These are phyloP conservation scores for Eleusine indica DNA, from an alignment of 176 grass and related monocot species.

Conservation along the genomic window DNA sequence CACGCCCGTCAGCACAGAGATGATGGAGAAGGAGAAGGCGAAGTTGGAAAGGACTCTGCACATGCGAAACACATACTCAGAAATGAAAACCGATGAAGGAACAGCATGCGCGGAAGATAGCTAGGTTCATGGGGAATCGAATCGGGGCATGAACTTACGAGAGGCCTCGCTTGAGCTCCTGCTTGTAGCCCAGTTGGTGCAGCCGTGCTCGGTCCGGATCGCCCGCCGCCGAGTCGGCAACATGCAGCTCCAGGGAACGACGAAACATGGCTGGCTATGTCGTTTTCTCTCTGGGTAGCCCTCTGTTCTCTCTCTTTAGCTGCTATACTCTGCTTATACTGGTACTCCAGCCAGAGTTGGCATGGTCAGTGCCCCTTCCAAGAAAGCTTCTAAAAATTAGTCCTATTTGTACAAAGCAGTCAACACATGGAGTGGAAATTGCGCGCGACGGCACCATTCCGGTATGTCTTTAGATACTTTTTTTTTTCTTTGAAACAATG, in stretches of 20 bases:
- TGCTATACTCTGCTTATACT: too few species aligned
- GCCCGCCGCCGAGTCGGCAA: slow-evolving; percentile 3
- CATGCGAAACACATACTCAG: background rate
- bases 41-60: background rate
- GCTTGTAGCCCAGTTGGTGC: slow-evolving; percentile 69
- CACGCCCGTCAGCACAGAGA: background rate
- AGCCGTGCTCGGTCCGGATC: slow-evolving; percentile 46
- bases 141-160: slow-evolving; percentile 39
- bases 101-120: background rate
- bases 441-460: too few species aligned
- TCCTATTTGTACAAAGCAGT: too few species aligned
- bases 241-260: background rate
- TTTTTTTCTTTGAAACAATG: too few species aligned
- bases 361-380: too few species aligned
- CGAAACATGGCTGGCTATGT: background rate
- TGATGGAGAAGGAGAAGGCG: slow-evolving; percentile 2
- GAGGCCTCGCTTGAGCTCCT: slow-evolving; percentile 78
- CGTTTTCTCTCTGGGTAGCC: too few species aligned
- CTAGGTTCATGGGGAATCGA: background rate
- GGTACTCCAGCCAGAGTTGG: too few species aligned
- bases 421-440: too few species aligned
- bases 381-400: too few species aligned
- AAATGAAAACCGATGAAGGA: background rate
- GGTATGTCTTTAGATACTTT: too few species aligned
- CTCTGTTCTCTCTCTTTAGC: too few species aligned